Conservation (phyloP, 306 rosid genomes). For the Fagus sylvatica region DNA sequence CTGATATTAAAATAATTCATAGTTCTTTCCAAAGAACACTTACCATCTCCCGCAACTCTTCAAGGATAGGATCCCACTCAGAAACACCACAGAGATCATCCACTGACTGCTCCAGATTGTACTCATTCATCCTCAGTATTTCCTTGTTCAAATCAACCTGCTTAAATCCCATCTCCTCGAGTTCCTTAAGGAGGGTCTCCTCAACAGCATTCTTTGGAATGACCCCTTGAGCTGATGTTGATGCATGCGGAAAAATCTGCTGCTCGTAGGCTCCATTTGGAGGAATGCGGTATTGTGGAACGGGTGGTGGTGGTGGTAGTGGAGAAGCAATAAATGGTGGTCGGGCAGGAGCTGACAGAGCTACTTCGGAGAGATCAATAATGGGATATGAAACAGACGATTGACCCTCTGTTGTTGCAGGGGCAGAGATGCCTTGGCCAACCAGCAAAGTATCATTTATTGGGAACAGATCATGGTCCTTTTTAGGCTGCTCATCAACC, state of each 20-base stretch:
- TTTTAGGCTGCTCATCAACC: slow-evolving; percentile 28
- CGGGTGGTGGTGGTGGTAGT: background rate
- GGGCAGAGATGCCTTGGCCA: slow-evolving; percentile 30
- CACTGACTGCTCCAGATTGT: slow-evolving; percentile 67
- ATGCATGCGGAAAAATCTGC: slow-evolving; percentile 3
- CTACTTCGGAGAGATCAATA: slow-evolving; percentile 35
- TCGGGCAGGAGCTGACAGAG: slow-evolving; percentile 17
- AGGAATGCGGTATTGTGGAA: background rate
- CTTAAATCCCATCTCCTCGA: slow-evolving; percentile 80
- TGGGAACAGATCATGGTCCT: slow-evolving; percentile 38
- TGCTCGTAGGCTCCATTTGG: too few relatives aligned
- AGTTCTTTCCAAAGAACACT: slow-evolving; percentile 2
- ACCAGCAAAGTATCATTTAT: slow-evolving; percentile 47
- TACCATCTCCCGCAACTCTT: slow-evolving; percentile 84
- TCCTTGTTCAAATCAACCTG: slow-evolving; percentile 77
- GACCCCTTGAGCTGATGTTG: slow-evolving; percentile 33
- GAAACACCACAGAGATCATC: slow-evolving; percentile 76
- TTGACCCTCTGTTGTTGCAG: slow-evolving; percentile 27
- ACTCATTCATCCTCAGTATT: slow-evolving; percentile 64
- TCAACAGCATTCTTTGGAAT: slow-evolving; percentile 37
- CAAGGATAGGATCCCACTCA: slow-evolving; percentile 89
- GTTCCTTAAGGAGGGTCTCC: slow-evolving; percentile 76
- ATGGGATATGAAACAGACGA: slow-evolving; percentile 48
- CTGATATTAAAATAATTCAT: background rate
- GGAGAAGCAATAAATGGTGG: background rate